Conservation (phyloP, 441 rosid genomes). For the Theobroma grandiflorum region DNA sequence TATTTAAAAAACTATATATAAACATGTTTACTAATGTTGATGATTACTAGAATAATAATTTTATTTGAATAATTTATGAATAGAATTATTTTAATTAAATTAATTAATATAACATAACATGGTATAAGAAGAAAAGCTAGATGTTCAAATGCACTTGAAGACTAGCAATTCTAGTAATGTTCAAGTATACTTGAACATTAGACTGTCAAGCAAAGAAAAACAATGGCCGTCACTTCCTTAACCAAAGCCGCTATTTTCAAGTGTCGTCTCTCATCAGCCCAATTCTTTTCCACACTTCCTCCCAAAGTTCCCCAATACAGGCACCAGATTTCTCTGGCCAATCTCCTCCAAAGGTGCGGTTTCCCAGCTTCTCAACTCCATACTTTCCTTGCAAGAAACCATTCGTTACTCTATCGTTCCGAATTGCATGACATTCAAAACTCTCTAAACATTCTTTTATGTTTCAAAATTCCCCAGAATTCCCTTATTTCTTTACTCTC, state of each 20-base stretch:
- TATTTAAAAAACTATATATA: too few species aligned
- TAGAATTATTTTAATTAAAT: too few species aligned
- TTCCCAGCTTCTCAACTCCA: constrained; percentile 64
- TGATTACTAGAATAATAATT: too few species aligned
- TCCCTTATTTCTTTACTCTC: constrained; percentile 53
- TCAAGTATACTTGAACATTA: too few species aligned
- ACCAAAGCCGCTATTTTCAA: background rate
- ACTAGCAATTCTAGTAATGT: too few species aligned
- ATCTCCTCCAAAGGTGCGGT: constrained; percentile 72
- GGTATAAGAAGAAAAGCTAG: too few species aligned
- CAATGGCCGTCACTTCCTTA: background rate
- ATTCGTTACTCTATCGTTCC: constrained; percentile 42
- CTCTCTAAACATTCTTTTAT: constrained; percentile 61
- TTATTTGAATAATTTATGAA: too few species aligned
- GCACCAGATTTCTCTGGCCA: constrained; percentile 61
- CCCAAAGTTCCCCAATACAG: constrained; percentile 36
- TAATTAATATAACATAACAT: too few species aligned
- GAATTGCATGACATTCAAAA: constrained; percentile 50
- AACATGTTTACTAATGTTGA: too few species aligned
- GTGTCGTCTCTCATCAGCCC: background rate
- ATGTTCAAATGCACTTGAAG: background rate
- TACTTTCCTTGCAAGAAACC: constrained; percentile 51
- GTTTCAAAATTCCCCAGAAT: constrained; percentile 63
- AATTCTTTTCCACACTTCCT: background rate
- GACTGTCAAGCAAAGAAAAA: background rate